phyloP scores from a whole-genome alignment of 2,329 filamentous ascomycete genomes.

The Knufia petricola region DNA sequence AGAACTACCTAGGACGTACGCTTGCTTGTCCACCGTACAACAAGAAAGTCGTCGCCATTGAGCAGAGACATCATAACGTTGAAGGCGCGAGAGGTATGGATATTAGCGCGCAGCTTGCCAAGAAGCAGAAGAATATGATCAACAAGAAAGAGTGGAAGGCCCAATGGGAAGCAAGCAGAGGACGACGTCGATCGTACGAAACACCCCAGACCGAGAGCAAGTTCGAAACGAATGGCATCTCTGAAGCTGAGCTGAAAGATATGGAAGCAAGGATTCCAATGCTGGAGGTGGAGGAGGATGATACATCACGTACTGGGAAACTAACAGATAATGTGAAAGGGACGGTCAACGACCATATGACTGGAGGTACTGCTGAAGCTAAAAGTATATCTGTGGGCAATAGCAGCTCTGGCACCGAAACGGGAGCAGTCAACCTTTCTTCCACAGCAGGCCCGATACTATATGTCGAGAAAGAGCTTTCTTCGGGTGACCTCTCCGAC shows the following conservation, averaged over 20 bases:
- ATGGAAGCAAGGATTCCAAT: background rate
- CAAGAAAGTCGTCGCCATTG: slow-evolving; percentile 78
- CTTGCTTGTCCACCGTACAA: slow-evolving; percentile 80
- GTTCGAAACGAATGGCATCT: background rate
- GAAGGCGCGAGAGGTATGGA: slow-evolving; percentile 76
- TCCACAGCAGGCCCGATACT: slow-evolving; percentile 28
- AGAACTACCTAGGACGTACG: slow-evolving; percentile 87
- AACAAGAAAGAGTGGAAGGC: slow-evolving; percentile 59
- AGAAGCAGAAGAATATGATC: slow-evolving; percentile 61
- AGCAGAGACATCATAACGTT: slow-evolving; percentile 79
- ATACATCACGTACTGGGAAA: too few relatives aligned
- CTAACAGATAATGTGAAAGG: background rate
- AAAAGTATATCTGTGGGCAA: background rate
- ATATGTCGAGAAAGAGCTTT: slow-evolving; percentile 37
- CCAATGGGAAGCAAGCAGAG: slow-evolving; percentile 1
- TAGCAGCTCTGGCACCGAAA: background rate
- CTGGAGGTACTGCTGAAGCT: background rate
- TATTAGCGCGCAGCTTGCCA: slow-evolving; percentile 64
- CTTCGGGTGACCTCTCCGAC: slow-evolving; percentile 33
- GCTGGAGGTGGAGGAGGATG: background rate
- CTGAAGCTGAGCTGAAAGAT: slow-evolving; percentile 3
- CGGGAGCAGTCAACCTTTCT: background rate
- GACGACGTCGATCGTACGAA: background rate
- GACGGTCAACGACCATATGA: background rate
- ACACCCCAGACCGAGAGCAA: background rate